Percentiles rank a stretch among this genome's conserved stretches.
Conservation (phyloP, 2,329 filamentous ascomycete genomes). For the Grosmannia clavigera region DNA sequence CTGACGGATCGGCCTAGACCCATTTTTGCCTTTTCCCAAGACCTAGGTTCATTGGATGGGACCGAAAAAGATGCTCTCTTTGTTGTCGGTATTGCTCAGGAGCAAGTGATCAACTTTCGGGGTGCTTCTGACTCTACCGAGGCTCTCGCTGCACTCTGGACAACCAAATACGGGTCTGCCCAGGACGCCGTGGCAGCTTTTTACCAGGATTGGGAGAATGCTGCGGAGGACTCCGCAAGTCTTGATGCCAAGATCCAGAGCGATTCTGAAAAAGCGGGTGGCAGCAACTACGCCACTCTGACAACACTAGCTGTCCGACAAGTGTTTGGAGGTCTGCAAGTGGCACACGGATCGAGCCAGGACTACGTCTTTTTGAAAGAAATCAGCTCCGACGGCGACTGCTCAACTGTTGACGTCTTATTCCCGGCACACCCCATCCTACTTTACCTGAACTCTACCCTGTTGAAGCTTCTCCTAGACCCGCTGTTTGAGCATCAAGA, state of each 20-base stretch:
- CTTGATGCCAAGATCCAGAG: conserved; percentile 58
- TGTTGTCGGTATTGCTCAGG: conserved; percentile 65
- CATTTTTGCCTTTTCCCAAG: conserved; percentile 65
- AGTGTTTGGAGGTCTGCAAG: conserved; percentile 63
- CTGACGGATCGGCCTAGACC: conserved; percentile 37
- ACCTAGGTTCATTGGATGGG: conserved; percentile 35
- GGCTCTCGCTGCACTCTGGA: conserved; percentile 64
- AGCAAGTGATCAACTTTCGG: conserved; percentile 64
- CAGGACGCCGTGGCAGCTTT: conserved; percentile 59
- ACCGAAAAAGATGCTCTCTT: conserved; percentile 43
- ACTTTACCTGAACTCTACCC: conserved; percentile 66
- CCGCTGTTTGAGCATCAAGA: conserved; percentile 68
- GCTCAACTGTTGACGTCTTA: conserved; percentile 78
- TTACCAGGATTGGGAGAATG: conserved; percentile 58
- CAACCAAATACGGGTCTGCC: conserved; percentile 53
- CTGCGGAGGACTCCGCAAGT: conserved; percentile 40
- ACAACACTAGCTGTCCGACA: conserved; percentile 72
- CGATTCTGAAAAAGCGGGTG: conserved; percentile 55
- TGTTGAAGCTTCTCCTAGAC: conserved; percentile 65
- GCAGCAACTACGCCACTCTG: conserved; percentile 62
- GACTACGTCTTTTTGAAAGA: conserved; percentile 78
- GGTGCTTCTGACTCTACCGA: conserved; percentile 49
- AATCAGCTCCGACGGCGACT: conserved; percentile 78
- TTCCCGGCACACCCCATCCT: conserved; percentile 77
- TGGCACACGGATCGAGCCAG: conserved; percentile 55